Base-by-base conservation (phyloP, 129 eudicot genomes). In the Scalesia atractyloides region DNA sequence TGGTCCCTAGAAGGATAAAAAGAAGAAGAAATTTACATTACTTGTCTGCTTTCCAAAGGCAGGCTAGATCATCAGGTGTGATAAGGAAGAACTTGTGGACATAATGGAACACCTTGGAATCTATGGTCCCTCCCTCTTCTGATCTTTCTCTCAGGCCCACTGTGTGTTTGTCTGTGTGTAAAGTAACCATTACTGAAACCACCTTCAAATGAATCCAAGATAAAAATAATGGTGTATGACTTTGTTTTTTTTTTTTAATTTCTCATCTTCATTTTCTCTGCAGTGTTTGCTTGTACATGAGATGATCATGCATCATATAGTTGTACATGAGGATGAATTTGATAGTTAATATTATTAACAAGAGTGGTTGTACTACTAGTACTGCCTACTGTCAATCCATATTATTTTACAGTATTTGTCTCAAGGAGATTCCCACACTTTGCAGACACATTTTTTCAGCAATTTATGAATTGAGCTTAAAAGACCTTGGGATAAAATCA, bases 51-150 rank as follows among this genome's bases (percentile, higher is more conserved):
- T 67, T 57, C 62, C 50, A 76, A 69, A 74, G 72, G 64, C 66
- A 75, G 73, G 73, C 73, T 66, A 75, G 72, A 75, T 75, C 26
- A 58, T 76, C 80, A 58, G 75, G 75, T 76, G 75, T 58, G 75
- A 76, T 68, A 75, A 76, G 65, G 49, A 49, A 53, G 20, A 60
- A 68, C 76, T 77, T 69, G 81, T 77, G 81, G 81, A 77, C 71
- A 70, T 56, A 47, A 77, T 70, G 50, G 17, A 78, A 63, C 12
- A 20, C 77, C 72, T 64, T 78, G 82, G 82, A 78, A 78, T 78
- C 77, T 70, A 78, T 76, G 82, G 77, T 71, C 82, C 82, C 82
- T 78, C 68, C 9, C 53, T 66, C 67, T 43, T 67, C 68, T 72
- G 76, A 26, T 72, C 34, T n/a, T 73, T 73, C 73, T 53, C 66